These are phyloP conservation scores for Aspergillus campestris DNA, from an alignment of 495 filamentous ascomycete species.

Conservation along the genomic window DNA sequence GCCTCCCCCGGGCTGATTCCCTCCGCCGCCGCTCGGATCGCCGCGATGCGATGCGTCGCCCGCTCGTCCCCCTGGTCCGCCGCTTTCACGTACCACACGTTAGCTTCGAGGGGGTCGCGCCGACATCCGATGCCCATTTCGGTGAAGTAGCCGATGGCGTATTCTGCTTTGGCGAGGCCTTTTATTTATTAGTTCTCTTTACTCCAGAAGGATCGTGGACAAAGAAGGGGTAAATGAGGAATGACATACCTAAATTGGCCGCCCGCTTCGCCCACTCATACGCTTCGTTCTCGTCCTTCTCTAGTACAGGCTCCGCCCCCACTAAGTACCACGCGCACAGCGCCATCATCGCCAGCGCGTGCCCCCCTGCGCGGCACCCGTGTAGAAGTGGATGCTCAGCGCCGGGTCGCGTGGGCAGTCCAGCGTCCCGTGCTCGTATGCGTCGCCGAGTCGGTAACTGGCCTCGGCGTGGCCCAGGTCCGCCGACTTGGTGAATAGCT, in stretches of 20 bases:
- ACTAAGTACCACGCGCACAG: constrained; percentile 98
- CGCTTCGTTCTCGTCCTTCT: constrained; percentile 91
- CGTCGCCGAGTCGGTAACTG: constrained; percentile 81
- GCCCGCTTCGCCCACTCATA: constrained; percentile 92
- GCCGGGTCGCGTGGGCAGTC: constrained; percentile 85
- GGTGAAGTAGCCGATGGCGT: constrained; percentile 93
- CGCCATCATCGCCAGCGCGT: constrained; percentile 94
- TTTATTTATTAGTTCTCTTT: not conserved
- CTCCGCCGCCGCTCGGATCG: constrained; percentile 77
- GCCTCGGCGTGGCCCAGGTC: constrained; percentile 85
- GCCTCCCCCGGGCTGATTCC: constrained; percentile 47
- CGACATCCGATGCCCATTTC: constrained; percentile 97
- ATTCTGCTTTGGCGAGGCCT: constrained; percentile 91
- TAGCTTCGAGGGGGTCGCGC: constrained; percentile 86
- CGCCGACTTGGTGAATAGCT: constrained; percentile 88
- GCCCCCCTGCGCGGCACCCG: constrained; percentile 77
- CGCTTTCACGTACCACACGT: constrained; percentile 96
- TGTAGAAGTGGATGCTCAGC: constrained; percentile 95
- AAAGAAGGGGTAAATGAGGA: no score
- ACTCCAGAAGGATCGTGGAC: no score
- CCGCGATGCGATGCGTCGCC: constrained; percentile 74
- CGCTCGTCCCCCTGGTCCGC: constrained; percentile 88
- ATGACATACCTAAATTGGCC: constrained; percentile 66
- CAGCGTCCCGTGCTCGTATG: constrained; percentile 88
- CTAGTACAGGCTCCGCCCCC: constrained; percentile 83